These are phyloP conservation scores for Eleusine coracana DNA, from an alignment of 176 grass and related monocot species.

Conservation along the genomic window DNA sequence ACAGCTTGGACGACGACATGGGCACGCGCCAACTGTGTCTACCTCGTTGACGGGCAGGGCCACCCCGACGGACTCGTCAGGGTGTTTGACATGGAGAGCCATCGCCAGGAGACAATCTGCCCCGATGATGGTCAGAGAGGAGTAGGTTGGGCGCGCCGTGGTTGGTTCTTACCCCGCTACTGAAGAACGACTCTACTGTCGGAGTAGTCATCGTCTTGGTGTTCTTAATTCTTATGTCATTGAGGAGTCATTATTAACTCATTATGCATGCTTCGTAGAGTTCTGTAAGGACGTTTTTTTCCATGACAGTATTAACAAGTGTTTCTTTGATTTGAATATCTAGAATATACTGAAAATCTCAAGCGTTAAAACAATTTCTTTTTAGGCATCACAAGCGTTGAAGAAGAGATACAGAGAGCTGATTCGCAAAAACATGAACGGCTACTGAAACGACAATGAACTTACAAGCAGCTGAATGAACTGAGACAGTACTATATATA, in stretches of 20 bases:
- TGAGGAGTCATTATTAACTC: no score
- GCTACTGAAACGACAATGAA: not conserved
- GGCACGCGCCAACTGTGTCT: constrained; percentile 46
- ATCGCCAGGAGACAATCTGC: constrained; percentile 23
- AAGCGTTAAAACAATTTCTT: no score
- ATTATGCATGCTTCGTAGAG: no score
- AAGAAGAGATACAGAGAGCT: not conserved
- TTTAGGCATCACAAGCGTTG: not conserved
- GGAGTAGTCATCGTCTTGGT: not conserved
- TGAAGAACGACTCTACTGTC: no score
- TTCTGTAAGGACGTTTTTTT: not conserved
- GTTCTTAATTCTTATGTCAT: not conserved
- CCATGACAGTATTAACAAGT: not conserved
- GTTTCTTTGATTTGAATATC: not conserved
- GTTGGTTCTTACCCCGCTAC: constrained; percentile 52
- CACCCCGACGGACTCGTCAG: constrained; percentile 47
- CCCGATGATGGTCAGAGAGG: constrained; percentile 21
- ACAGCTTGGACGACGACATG: constrained; percentile 44
- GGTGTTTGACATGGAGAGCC: constrained; percentile 24
- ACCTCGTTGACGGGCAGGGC: constrained; percentile 56
- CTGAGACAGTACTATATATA: not conserved
- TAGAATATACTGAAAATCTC: no score
- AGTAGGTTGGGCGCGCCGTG: constrained; percentile 43
- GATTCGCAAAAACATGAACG: no score
- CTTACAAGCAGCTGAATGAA: not conserved